These are phyloP conservation scores for Penicillium italicum DNA, from an alignment of 2,329 filamentous ascomycete species.

Conservation along the genomic window DNA sequence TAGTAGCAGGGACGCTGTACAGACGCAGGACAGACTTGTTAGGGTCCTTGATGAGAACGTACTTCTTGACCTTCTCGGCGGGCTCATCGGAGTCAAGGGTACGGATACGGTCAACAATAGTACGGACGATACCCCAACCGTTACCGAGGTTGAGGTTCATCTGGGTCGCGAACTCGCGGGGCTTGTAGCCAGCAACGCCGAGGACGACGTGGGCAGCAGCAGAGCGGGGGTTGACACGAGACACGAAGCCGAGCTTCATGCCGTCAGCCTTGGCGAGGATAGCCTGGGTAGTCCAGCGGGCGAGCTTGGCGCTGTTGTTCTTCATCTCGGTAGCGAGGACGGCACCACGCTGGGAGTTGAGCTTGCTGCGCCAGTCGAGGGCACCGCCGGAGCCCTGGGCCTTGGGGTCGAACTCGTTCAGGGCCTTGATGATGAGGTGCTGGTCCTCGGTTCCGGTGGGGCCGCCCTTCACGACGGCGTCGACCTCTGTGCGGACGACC, in stretches of 20 bases:
- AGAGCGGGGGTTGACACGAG: conserved; percentile 84
- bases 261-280: conserved; percentile 96
- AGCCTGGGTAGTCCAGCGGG: conserved; percentile 93
- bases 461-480: conserved; percentile 87
- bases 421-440: conserved; percentile 84
- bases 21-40: conserved; percentile 94
- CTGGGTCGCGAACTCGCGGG: conserved; percentile 90
- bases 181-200: conserved; percentile 96
- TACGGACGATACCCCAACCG: conserved; percentile 98
- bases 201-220: conserved; percentile 94
- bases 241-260: conserved; percentile 99
- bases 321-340: conserved; percentile 99
- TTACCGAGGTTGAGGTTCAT: conserved; percentile 98
- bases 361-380: conserved; percentile 94
- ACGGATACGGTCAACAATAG: conserved; percentile 79
- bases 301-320: conserved; percentile 99
- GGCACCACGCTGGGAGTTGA: conserved; percentile 89
- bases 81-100: conserved; percentile 42
- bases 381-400: conserved; percentile 92
- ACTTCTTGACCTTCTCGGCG: conserved; percentile 45
- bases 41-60: conserved; percentile 71
- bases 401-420: conserved; percentile 99
- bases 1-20: conserved; percentile 83
- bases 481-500: conserved; percentile 89
- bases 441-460: conserved; percentile 88